Evolutionary conservation across 164 flowering plant species (phyloP), one percentile per base, ranked within the genome.

Genomic region (Vitis amurensis): DNA sequence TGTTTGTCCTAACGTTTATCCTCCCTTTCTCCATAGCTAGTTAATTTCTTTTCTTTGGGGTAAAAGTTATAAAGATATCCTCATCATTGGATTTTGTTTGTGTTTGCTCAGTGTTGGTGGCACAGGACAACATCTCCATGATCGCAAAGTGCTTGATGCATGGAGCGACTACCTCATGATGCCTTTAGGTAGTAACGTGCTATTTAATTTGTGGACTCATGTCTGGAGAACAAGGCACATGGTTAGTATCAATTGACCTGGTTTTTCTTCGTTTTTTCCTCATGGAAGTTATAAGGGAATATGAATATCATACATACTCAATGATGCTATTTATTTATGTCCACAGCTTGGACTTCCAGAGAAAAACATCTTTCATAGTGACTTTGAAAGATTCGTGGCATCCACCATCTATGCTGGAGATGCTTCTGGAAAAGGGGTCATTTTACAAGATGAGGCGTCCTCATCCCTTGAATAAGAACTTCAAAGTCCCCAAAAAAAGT

Each of bases 141-240:
- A 98, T 96, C 59, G 91, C 93, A 49, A 96, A 96, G 82, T 96
- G 98, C 81, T 78, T 96, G 83, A 90, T 91, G 76, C 85, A 87
- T 64, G 99, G 99, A 71, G 99, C 99, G 98, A 96, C 81, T 96
- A 88, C 82, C 97, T 96, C 56, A 97, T 96, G 73, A 96, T 91
- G 86, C 99, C 99, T 27, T 81, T 96, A 67, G 92, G 99, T 61
- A 89, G 93, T 49, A 96, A 96, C 81, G 97, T 91, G 77, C 85
- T 96, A 17, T 77, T 96, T 77, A 93, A 90, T 74, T 73, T 96
- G 83, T 96, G 99, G 99, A 93, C 95, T 59, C 99, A 92, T 84
- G 89, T 94, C 97, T 94, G 99, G 99, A 88, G 96, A 72, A 82
- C 97, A 70, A 74, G 99, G 74, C 88, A 82, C 64, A 89, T 90